A percentile compares a stretch with the other conserved stretches of the same genome.
phyloP scores from a whole-genome alignment of 495 filamentous ascomycete species.

The Talaromyces proteolyticus region DNA sequence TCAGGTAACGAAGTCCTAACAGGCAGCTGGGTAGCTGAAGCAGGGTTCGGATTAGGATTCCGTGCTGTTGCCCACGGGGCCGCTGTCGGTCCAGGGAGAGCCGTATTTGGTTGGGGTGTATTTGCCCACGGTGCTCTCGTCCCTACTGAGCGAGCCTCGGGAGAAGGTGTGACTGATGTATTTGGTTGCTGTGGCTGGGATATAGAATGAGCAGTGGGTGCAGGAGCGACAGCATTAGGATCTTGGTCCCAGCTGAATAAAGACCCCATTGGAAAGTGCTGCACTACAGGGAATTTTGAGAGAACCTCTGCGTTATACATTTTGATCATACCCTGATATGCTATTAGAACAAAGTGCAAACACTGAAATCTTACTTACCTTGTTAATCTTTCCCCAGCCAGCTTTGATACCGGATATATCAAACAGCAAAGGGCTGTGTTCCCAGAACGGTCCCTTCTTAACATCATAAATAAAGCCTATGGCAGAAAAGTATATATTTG shows the following conservation, averaged over 20 bases:
- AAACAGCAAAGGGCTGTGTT: conserved; percentile 91
- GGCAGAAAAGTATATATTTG: conserved; percentile 96
- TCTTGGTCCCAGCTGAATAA: conserved; percentile 79
- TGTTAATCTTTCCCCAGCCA: conserved; percentile 98
- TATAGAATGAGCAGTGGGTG: conserved; percentile 47
- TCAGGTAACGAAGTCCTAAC: conserved; percentile 14
- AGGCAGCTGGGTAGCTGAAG: conserved; percentile 7
- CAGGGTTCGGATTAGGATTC: conserved; percentile 3
- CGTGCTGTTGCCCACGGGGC: conserved; percentile 37
- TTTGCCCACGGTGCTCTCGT: conserved; percentile 46
- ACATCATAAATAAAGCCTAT: conserved; percentile 98
- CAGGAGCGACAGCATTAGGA: conserved; percentile 47
- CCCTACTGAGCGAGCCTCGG: conserved; percentile 8
- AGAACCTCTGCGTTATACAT: conserved; percentile 69
- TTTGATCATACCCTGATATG: conserved; percentile 60
- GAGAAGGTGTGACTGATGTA: conserved; percentile 7
- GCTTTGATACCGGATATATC: conserved; percentile 86
- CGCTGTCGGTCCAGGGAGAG: conserved; percentile 26
- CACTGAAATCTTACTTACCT: conserved; percentile 44
- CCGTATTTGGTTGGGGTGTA: conserved; percentile 10
- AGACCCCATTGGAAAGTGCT: conserved; percentile 70
- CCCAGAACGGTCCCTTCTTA: conserved; percentile 96
- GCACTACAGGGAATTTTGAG: conserved; percentile 65
- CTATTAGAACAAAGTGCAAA: conserved; percentile 9
- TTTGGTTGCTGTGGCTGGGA: conserved; percentile 46